Evolutionary conservation across 345 rosid genomes (phyloP), one percentile per base, ranked within the genome.

Genomic region (Brassica rapa): DNA sequence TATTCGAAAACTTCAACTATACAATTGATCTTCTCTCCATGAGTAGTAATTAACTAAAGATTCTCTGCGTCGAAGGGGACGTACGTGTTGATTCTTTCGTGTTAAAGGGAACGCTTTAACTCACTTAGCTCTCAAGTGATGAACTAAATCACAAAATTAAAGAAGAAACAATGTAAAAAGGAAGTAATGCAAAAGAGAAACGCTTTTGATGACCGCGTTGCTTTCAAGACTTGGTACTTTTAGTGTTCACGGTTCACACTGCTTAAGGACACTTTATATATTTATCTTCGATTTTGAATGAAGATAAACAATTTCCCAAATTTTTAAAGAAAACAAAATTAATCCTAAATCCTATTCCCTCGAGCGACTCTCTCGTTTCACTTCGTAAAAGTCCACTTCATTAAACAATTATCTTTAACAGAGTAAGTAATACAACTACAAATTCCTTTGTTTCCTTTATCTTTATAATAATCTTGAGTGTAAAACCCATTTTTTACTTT

Each of bases 201-300:
- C 75, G 81, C 75, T 75, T 70, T 53, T 70, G 75, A 63, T 63
- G 32, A 70, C 76, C 59, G 81, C 30, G 70, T 70, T 51, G 62
- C 68, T 76, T 61, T 32, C 23, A 41, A 27, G 49, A 24, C 66
- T 35, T 39, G 57, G 14, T 37, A 29, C 62, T 61, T 59, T 32
- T 8, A 21, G 25, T 46, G n/a, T 19, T 68, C 43, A 24, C 74
- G 15, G 10, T 60, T 69, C 74, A 76, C 63, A 61, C 75, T 49
- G 15, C 12, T 27, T 7, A 39, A 43, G 19, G 49, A 61, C 62
- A 6, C 62, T 68, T 68, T 0, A 68, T 68, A 4, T 30, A 6
- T 15, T 51, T 70, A 23, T 15, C 15, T 55, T 56, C 12, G 12
- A 32, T 37, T 12, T 69, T 8, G 14, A 5, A 21, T 69, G 16